A percentile compares a stretch with the other conserved stretches of the same genome.
phyloP scores from a whole-genome alignment of 148 eudicot species.

The Suaeda aralocaspica region DNA sequence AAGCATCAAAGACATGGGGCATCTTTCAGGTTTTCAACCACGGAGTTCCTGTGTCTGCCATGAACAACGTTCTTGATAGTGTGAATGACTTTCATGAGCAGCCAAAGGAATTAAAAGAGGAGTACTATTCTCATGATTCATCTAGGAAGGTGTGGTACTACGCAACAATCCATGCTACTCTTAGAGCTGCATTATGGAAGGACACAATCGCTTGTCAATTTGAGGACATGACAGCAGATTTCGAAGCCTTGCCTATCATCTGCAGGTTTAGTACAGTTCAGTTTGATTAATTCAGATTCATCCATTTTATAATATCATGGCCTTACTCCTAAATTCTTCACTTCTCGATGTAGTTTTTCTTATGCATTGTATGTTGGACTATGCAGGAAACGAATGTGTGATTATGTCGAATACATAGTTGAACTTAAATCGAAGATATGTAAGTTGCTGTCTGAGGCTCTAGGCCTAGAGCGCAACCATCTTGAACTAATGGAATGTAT shows the following conservation, averaged over 20 bases:
- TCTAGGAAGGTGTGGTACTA: conserved; percentile 27
- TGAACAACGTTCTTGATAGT: conserved; percentile 31
- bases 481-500: conserved; percentile 44
- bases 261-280: conserved; percentile 29
- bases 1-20: conserved; percentile 47
- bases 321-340: no score
- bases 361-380: no score
- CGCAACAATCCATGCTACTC: conserved; percentile 15
- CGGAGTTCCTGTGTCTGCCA: conserved; percentile 34
- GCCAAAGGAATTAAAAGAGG: conserved; percentile 36
- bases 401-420: conserved; percentile 39
- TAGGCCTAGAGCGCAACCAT: conserved; percentile 46
- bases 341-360: no score
- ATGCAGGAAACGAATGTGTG: conserved; percentile 54
- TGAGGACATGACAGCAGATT: conserved; percentile 20
- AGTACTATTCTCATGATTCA: conserved; percentile 32
- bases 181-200: conserved; percentile 37
- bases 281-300: no score
- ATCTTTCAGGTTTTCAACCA: conserved; percentile 47
- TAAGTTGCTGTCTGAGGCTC: conserved; percentile 58
- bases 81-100: conserved; percentile 43
- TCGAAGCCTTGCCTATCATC: conserved; percentile 34
- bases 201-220: conserved; percentile 40
- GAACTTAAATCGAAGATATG: conserved; percentile 33
- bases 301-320: no score